A percentile compares a stretch with the other conserved stretches of the same genome.
Conservation (phyloP, 805 yeast genomes). For the Jamesozyma piceae region DNA sequence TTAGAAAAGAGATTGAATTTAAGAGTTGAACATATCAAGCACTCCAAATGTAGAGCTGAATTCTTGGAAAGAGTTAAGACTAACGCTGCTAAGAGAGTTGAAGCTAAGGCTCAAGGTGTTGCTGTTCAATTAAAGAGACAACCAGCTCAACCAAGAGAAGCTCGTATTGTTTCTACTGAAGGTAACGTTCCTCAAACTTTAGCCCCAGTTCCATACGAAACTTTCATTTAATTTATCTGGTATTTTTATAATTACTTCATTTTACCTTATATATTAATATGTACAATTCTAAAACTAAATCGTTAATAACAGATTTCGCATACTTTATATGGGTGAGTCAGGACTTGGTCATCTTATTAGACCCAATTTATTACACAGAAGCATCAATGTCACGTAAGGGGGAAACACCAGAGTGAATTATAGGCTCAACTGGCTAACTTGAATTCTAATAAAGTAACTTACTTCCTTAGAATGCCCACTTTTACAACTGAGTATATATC, state of each 20-base stretch:
- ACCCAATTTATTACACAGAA: too few species aligned
- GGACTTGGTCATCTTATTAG: too few species aligned
- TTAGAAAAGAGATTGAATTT: constrained; percentile 96
- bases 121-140: constrained; percentile 92
- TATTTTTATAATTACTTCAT: constrained; percentile 4
- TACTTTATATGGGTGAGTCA: too few species aligned
- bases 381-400: too few species aligned
- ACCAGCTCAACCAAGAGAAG: constrained; percentile 95
- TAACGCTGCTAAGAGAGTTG: constrained; percentile 87
- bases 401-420: too few species aligned
- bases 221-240: constrained; percentile 70
- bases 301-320: background rate
- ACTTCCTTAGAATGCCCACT: too few species aligned
- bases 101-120: constrained; percentile 92
- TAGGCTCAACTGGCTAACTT: too few species aligned
- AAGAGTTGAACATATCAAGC: constrained; percentile 98
- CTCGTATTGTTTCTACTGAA: constrained; percentile 74
- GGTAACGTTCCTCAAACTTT: constrained; percentile 89
- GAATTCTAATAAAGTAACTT: too few species aligned
- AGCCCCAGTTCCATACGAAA: constrained; percentile 99
- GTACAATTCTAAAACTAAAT: constrained; percentile 9
- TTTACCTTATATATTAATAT: constrained; percentile 11
- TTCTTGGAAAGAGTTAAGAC: constrained; percentile 96
- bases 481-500: background rate
- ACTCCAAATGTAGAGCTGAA: constrained; percentile 99